Evolutionary conservation across 805 yeast species (phyloP).

Genomic region (Ogataea ganodermae): DNA sequence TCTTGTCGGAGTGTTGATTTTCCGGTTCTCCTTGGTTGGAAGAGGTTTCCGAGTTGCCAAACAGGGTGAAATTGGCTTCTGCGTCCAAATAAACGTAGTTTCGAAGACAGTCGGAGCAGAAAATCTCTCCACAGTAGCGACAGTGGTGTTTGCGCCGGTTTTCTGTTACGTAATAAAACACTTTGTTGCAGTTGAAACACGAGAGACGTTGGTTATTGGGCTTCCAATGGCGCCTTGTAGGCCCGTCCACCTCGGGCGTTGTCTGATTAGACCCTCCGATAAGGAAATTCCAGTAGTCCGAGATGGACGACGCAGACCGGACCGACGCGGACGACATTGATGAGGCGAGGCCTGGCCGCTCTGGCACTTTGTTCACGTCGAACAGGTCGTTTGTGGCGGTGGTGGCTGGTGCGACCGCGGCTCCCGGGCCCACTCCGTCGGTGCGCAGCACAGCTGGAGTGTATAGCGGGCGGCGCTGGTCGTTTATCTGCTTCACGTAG

Average conservation of each 20-base stretch:
- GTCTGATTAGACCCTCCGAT: slow-evolving; percentile 6
- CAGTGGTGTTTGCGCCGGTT: slow-evolving; percentile 47
- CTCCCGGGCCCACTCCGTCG: slow-evolving; percentile 16
- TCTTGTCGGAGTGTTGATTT: slow-evolving; percentile 21
- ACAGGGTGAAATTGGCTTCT: slow-evolving; percentile 38
- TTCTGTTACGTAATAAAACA: slow-evolving; percentile 77
- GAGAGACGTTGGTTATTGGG: slow-evolving; percentile 64
- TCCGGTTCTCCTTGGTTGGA: slow-evolving; percentile 14
- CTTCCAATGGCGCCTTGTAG: slow-evolving; percentile 70
- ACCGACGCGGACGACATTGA: slow-evolving; percentile 28
- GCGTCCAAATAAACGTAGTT: slow-evolving; percentile 38
- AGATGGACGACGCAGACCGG: slow-evolving; percentile 27
- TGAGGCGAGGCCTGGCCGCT: slow-evolving; percentile 21
- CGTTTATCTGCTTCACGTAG: slow-evolving; percentile 67
- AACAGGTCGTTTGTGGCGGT: slow-evolving; percentile 12
- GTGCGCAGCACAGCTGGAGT: slow-evolving; percentile 83
- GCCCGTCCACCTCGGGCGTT: slow-evolving; percentile 30
- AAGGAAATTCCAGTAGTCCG: slow-evolving; percentile 31
- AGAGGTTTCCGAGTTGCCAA: slow-evolving; percentile 26
- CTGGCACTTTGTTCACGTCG: slow-evolving; percentile 19
- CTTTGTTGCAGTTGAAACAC: slow-evolving; percentile 68
- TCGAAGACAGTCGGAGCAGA: slow-evolving; percentile 40
- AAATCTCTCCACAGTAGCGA: slow-evolving; percentile 43
- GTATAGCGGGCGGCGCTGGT: slow-evolving; percentile 84
- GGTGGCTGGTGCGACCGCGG: slow-evolving; percentile 9